Percentiles rank a stretch among this genome's conserved stretches.
Conservation (phyloP, 331 rosid genomes). For the Arachis monticola region DNA sequence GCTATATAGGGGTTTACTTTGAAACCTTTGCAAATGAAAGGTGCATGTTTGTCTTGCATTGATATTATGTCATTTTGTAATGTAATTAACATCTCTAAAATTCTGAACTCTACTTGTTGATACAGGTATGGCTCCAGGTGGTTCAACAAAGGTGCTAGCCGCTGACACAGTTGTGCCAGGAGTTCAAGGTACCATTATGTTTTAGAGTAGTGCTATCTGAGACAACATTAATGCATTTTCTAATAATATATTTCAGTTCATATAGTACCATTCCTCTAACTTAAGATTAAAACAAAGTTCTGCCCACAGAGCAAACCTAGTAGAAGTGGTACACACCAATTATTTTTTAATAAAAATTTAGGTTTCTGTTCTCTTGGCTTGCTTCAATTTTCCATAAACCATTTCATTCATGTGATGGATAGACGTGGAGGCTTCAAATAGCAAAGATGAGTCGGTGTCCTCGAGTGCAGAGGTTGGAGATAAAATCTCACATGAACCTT, state of each 20-base stretch:
- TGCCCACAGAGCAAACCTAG: background rate
- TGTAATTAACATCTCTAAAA: conserved; percentile 29
- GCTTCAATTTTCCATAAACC: conserved; percentile 24
- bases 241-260: background rate
- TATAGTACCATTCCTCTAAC: conserved; percentile 2
- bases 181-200: conserved; percentile 59
- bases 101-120: conserved; percentile 35
- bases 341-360: conserved; percentile 1
- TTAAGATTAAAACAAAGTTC: conserved; percentile 16
- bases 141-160: conserved; percentile 46
- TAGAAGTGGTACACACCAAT: background rate
- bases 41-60: conserved; percentile 47
- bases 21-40: conserved; percentile 88
- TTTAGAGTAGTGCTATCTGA: background rate
- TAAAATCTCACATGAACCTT: conserved; percentile 42
- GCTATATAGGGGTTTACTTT: conserved; percentile 73
- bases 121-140: conserved; percentile 71
- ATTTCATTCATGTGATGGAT: conserved; percentile 39
- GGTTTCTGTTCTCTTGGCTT: conserved; percentile 28
- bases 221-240: too few species aligned
- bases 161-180: conserved; percentile 42
- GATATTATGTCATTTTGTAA: conserved; percentile 25
- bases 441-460: conserved; percentile 40
- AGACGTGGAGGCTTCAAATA: conserved; percentile 45
- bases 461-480: conserved; percentile 39